phyloP scores from a whole-genome alignment of 2,329 filamentous ascomycete genomes.

The Colletotrichum nymphaeae region DNA sequence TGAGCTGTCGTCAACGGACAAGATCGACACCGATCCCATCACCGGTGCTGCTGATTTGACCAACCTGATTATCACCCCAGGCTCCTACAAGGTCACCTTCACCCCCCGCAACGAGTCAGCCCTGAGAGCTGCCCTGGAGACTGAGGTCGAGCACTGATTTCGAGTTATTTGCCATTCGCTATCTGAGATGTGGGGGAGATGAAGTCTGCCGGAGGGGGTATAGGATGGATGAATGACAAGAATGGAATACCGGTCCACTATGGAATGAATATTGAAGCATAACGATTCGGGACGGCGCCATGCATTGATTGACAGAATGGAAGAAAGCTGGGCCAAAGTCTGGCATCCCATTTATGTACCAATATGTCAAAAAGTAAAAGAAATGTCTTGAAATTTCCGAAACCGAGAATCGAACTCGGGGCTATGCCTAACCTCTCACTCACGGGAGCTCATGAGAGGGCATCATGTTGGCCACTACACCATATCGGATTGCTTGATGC shows the following conservation, averaged over 20 bases:
- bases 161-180: no score
- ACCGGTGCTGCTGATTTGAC: slow-evolving; percentile 26
- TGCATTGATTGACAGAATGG: background rate
- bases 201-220: background rate
- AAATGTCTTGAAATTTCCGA: background rate
- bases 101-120: slow-evolving; percentile 18
- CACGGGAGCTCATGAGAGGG: slow-evolving; percentile 6
- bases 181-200: no score
- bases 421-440: slow-evolving; percentile 19
- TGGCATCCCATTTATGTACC: background rate
- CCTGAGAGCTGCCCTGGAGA: slow-evolving; percentile 7
- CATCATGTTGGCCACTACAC: slow-evolving; percentile 29
- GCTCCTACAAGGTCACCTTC: slow-evolving; percentile 5
- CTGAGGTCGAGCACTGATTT: background rate
- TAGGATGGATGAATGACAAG: background rate
- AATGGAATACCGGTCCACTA: background rate
- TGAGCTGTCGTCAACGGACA: slow-evolving; percentile 50
- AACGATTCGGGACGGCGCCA: background rate
- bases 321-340: background rate
- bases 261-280: background rate
- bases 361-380: background rate
- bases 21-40: slow-evolving; percentile 18
- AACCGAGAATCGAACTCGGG: slow-evolving; percentile 27
- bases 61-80: slow-evolving; percentile 25
- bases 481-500: slow-evolving; percentile 9